Percentiles rank a stretch among this genome's conserved stretches.
phyloP scores from a whole-genome alignment of 2,329 filamentous ascomycete species.

The Xylaria sp. region DNA sequence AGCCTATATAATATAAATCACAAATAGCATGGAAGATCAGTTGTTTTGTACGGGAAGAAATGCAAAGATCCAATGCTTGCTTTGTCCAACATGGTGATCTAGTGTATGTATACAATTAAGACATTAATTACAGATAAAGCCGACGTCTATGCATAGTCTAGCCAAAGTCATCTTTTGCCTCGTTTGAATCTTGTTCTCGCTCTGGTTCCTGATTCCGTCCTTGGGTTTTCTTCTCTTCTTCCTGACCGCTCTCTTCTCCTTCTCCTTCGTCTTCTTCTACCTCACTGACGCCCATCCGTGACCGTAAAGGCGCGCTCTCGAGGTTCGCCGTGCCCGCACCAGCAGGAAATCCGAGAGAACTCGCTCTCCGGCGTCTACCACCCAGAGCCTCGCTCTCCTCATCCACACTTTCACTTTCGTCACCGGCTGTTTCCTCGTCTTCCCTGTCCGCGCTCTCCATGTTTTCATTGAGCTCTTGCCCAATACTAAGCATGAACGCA shows the following conservation, averaged over 20 bases:
- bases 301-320: slow-evolving; percentile 61
- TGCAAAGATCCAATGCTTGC: background rate
- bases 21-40: background rate
- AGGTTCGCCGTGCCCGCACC: slow-evolving; percentile 52
- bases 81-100: background rate
- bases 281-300: slow-evolving; percentile 36
- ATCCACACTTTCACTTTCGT: slow-evolving; percentile 51
- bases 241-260: slow-evolving; percentile 3
- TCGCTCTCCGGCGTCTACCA: slow-evolving; percentile 64
- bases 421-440: slow-evolving; percentile 34
- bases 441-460: slow-evolving; percentile 53
- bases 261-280: slow-evolving; percentile 11
- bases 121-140: slow-evolving; percentile 2
- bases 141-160: slow-evolving; percentile 20
- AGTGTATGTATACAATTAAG: slow-evolving; percentile 16
- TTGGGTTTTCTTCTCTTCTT: slow-evolving; percentile 3
- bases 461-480: slow-evolving; percentile 60
- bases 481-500: slow-evolving; percentile 62
- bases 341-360: slow-evolving; percentile 59
- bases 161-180: slow-evolving; percentile 36
- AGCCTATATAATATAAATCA: background rate
- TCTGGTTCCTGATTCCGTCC: background rate
- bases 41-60: background rate
- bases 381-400: slow-evolving; percentile 67
- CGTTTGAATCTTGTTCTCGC: slow-evolving; percentile 16